Conservation (phyloP, 371 early-diverging fungal species). For the Mucor mucedo region DNA sequence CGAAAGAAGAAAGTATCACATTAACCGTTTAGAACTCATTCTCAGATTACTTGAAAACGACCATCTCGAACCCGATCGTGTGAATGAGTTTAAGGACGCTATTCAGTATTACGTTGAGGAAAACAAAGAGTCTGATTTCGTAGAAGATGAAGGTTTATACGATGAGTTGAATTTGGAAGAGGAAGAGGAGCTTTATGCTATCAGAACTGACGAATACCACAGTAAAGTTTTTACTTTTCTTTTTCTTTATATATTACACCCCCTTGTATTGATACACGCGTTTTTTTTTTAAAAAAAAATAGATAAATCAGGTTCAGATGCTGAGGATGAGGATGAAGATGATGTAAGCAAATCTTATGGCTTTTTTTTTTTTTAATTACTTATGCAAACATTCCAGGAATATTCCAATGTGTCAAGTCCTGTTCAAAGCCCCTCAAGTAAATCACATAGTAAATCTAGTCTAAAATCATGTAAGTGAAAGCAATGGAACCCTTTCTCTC, state of each 20-base stretch:
- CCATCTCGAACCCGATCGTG: constrained; percentile 75
- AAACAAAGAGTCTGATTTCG: constrained; percentile 89
- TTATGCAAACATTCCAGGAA: not conserved
- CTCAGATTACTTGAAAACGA: constrained; percentile 93
- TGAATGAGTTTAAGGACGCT: constrained; percentile 60
- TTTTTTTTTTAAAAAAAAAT: not conserved
- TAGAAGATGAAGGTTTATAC: constrained; percentile 91
- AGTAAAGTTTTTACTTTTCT: constrained; percentile 25
- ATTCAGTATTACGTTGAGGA: constrained; percentile 90
- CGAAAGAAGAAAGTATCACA: constrained; percentile 91
- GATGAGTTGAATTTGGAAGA: constrained; percentile 92
- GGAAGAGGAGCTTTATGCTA: constrained; percentile 79
- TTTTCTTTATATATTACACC: not conserved
- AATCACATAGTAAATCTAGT: constrained; percentile 7
- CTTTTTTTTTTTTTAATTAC: not conserved
- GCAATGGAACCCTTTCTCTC: not conserved
- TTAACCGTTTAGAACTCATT: constrained; percentile 86
- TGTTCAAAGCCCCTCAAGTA: constrained; percentile 11
- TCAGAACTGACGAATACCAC: constrained; percentile 58
- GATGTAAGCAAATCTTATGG: constrained; percentile 15
- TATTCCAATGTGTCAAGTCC: constrained; percentile 13
- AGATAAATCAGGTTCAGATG: constrained; percentile 40
- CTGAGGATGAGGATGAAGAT: constrained; percentile 19
- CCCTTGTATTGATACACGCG: too few species aligned
- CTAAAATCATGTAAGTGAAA: constrained; percentile 18